These are phyloP conservation scores for Protomyces gravidus DNA, from an alignment of 1,139 yeast genomes.

Conservation along the genomic window DNA sequence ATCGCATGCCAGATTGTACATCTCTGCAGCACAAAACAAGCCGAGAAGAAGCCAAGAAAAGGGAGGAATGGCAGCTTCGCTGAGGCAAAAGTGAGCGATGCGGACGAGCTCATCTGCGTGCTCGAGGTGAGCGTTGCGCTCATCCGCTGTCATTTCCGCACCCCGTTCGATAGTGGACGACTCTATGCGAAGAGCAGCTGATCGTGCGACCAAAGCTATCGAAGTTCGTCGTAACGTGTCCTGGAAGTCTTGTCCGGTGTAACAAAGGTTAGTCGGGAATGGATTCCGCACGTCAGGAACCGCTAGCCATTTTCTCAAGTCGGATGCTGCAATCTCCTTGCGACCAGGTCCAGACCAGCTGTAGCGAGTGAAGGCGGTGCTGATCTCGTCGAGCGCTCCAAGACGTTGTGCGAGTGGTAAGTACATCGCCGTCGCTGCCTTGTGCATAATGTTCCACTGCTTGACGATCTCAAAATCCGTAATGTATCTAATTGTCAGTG, in stretches of 20 bases:
- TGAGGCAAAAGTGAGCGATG: background rate
- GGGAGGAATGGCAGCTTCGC: background rate
- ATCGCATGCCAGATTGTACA: background rate
- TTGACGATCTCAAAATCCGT: background rate
- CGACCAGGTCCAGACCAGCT: slow-evolving; percentile 1
- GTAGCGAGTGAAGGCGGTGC: background rate
- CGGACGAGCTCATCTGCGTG: background rate
- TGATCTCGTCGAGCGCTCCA: background rate
- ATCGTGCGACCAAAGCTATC: background rate
- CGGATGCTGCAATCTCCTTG: background rate
- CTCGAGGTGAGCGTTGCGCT: background rate
- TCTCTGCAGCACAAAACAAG: background rate
- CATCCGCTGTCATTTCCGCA: background rate
- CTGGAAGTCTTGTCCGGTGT: background rate
- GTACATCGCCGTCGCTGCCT: background rate
- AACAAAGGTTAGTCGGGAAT: background rate
- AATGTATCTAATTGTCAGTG: background rate
- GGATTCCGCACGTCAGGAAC: background rate
- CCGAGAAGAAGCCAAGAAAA: background rate
- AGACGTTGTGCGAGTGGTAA: background rate
- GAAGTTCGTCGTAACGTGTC: background rate
- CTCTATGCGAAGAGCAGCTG: background rate
- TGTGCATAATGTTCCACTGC: slow-evolving; percentile 1
- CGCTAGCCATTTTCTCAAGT: background rate
- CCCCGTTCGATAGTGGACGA: background rate